These are phyloP conservation scores for Dactylellina cionopaga DNA, from an alignment of 2,329 filamentous ascomycete genomes.

Conservation along the genomic window DNA sequence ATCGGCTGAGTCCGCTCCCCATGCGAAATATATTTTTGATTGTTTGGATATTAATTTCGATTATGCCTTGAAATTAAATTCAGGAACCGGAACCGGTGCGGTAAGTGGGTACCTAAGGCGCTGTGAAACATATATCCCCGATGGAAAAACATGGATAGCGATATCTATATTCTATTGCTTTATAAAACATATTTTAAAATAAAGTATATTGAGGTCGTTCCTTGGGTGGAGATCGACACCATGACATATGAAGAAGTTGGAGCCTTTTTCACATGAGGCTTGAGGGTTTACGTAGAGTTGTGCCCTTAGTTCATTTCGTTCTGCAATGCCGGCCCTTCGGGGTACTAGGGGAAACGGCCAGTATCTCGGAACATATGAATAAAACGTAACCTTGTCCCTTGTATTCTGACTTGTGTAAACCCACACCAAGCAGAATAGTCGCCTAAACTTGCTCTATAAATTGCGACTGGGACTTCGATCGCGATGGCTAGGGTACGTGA, in stretches of 20 bases:
- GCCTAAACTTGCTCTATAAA: slow-evolving; percentile 7
- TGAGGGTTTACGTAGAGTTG: not conserved
- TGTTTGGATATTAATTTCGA: slow-evolving; percentile 14
- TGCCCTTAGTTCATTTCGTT: not conserved
- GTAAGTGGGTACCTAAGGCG: slow-evolving; percentile 16
- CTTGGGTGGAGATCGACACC: slow-evolving; percentile 32
- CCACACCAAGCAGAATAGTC: slow-evolving; percentile 7
- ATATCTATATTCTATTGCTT: too few species aligned
- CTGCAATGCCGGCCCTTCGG: not conserved
- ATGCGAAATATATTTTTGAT: slow-evolving; percentile 2
- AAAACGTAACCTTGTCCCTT: not conserved
- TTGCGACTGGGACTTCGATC: too few species aligned
- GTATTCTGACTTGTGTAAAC: slow-evolving; percentile 30
- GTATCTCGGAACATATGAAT: not conserved
- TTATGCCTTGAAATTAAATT: not conserved
- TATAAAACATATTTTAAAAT: too few species aligned
- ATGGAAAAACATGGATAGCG: not conserved
- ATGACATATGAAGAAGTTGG: slow-evolving; percentile 37
- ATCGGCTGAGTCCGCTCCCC: too few species aligned
- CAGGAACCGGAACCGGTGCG: slow-evolving; percentile 5
- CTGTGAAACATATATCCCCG: slow-evolving; percentile 17
- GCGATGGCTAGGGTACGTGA: slow-evolving; percentile 7
- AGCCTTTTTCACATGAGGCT: not conserved
- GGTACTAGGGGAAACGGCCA: not conserved
- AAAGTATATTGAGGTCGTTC: not conserved